These are phyloP conservation scores for Bryoerythrophyllum caledonicum DNA, from an alignment of 225 moss, liverwort and hornwort genomes.

Conservation along the genomic window DNA sequence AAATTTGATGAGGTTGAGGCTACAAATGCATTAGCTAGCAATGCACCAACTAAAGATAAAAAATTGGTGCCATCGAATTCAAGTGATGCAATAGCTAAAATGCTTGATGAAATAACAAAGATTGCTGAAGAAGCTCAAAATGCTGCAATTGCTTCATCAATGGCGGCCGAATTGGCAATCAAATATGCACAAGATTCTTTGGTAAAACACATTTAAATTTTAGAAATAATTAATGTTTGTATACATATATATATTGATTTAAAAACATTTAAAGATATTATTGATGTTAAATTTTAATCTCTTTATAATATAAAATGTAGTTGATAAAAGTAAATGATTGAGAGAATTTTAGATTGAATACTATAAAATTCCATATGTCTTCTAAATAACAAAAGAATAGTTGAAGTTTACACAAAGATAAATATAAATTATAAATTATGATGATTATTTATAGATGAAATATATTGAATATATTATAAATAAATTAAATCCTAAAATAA, in stretches of 20 bases:
- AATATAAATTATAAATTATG: not conserved
- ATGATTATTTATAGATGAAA: not conserved
- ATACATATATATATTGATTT: too few relatives aligned
- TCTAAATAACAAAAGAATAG: too few relatives aligned
- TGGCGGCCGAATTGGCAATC: constrained; percentile 58
- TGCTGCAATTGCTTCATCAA: constrained; percentile 27
- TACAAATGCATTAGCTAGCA: constrained; percentile 6
- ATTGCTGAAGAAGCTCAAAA: constrained; percentile 44
- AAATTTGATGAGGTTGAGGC: constrained; percentile 67
- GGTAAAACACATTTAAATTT: constrained; percentile 10
- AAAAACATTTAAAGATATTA: too few relatives aligned
- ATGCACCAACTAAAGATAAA: not conserved
- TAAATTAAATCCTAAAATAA: not conserved
- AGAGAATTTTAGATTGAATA: too few relatives aligned
- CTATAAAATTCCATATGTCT: too few relatives aligned
- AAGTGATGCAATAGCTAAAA: constrained; percentile 54
- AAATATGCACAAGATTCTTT: constrained; percentile 51
- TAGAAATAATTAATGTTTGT: not conserved
- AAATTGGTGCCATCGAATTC: constrained; percentile 10
- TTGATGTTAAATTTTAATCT: too few relatives aligned
- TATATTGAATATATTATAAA: not conserved
- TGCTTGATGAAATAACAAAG: constrained; percentile 76
- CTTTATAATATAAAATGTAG: too few relatives aligned
- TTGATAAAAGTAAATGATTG: too few relatives aligned
- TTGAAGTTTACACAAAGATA: too few relatives aligned